Evolutionary conservation across 495 filamentous ascomycete genomes (phyloP).

Genomic region (Symbiotaphrina buchneri): DNA sequence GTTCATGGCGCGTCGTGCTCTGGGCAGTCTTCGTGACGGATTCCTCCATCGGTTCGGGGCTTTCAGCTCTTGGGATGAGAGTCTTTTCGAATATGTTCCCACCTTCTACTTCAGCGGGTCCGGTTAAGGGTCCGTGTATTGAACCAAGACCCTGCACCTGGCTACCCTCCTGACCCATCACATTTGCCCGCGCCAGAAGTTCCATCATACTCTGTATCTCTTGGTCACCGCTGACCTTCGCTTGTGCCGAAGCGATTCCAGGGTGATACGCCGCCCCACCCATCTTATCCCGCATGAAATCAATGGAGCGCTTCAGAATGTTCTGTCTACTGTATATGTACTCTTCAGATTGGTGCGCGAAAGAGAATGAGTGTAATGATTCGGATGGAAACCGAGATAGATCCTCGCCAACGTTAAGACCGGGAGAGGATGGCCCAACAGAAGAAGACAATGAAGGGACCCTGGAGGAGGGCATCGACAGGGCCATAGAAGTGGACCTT

Average conservation of each 20-base stretch:
- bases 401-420: slow-evolving; percentile 57
- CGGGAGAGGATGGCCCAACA: slow-evolving; percentile 39
- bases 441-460: slow-evolving; percentile 27
- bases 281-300: slow-evolving; percentile 90
- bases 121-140: slow-evolving; percentile 41
- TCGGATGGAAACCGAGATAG: slow-evolving; percentile 82
- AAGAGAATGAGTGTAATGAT: slow-evolving; percentile 95
- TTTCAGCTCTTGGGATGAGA: slow-evolving; percentile 26
- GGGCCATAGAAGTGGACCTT: slow-evolving; percentile 12
- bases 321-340: slow-evolving; percentile 77
- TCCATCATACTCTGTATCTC: slow-evolving; percentile 87
- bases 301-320: slow-evolving; percentile 79
- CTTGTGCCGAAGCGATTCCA: slow-evolving; percentile 56
- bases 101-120: slow-evolving; percentile 42
- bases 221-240: slow-evolving; percentile 55
- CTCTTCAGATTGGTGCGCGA: slow-evolving; percentile 89
- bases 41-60: slow-evolving; percentile 24
- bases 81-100: slow-evolving; percentile 65
- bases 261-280: slow-evolving; percentile 51
- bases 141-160: slow-evolving; percentile 17
- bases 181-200: slow-evolving; percentile 52
- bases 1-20: too few species aligned
- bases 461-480: slow-evolving; percentile 20
- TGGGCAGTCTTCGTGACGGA: neutral
- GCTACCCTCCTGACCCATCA: slow-evolving; percentile 32